phyloP scores from a whole-genome alignment of 164 flowering plant genomes.

The Stephania japonica region DNA sequence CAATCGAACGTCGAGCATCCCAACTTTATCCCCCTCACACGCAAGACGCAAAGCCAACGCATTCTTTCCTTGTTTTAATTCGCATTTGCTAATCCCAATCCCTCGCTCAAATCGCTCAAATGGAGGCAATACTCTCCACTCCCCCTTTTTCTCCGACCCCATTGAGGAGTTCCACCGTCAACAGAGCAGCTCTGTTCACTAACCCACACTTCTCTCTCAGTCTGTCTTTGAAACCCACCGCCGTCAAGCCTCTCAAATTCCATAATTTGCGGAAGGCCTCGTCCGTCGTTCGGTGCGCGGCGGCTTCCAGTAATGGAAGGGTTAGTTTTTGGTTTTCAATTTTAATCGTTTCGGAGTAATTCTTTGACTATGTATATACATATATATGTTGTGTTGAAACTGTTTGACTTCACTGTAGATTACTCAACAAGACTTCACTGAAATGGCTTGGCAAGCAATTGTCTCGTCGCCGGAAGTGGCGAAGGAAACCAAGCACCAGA shows the following conservation, averaged over 20 bases:
- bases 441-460: conserved; percentile 98
- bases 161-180: conserved; percentile 1
- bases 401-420: conserved; percentile 12
- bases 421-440: conserved; percentile 95
- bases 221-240: conserved; percentile 19
- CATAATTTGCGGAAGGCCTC: conserved; percentile 21
- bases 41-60: conserved; percentile 10
- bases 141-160: conserved; percentile 14
- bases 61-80: background rate
- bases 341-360: background rate
- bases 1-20: background rate
- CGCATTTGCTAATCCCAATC: background rate
- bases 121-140: conserved; percentile 29
- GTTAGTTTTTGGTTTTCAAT: conserved; percentile 23
- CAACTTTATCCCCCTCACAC: conserved; percentile 10
- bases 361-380: background rate
- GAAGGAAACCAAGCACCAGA: conserved; percentile 90
- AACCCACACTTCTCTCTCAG: conserved; percentile 28
- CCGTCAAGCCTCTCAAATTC: conserved; percentile 21
- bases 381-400: conserved; percentile 37
- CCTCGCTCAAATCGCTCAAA: conserved; percentile 11
- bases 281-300: conserved; percentile 53
- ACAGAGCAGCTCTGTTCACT: conserved; percentile 18
- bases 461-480: conserved; percentile 94
- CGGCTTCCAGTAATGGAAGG: conserved; percentile 50